Conservation (phyloP, 805 yeast species). For the Geotrichum ghanense region DNA sequence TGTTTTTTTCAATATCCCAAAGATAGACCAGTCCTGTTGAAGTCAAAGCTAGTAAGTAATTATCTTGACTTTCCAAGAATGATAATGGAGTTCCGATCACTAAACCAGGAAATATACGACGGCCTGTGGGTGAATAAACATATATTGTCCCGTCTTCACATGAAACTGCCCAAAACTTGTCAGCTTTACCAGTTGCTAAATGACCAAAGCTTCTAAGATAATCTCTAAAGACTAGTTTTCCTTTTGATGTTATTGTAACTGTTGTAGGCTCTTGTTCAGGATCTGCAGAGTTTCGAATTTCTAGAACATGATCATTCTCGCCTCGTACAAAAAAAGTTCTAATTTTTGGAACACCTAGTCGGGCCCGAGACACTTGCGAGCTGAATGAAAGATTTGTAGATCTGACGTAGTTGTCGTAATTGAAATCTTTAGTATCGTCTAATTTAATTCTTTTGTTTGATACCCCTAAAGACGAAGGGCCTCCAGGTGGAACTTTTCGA, state of each 20-base stretch:
- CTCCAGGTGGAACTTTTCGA: not conserved
- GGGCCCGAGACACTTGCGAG: slow-evolving; percentile 64
- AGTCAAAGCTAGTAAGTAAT: slow-evolving; percentile 68
- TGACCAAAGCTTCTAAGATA: slow-evolving; percentile 71
- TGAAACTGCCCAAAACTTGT: slow-evolving; percentile 68
- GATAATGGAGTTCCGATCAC: slow-evolving; percentile 80
- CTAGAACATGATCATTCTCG: slow-evolving; percentile 29
- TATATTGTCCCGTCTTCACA: slow-evolving; percentile 76
- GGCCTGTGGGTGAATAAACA: slow-evolving; percentile 65
- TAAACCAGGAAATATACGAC: slow-evolving; percentile 66
- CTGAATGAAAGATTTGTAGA: slow-evolving; percentile 72
- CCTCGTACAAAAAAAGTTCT: slow-evolving; percentile 38
- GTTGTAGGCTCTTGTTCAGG: slow-evolving; percentile 77
- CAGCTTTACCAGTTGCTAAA: slow-evolving; percentile 43
- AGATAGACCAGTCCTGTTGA: slow-evolving; percentile 70
- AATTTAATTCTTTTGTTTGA: not conserved
- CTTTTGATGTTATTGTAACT: slow-evolving; percentile 42
- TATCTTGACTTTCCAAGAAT: slow-evolving; percentile 65
- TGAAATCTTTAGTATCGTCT: not conserved
- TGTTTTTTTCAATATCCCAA: slow-evolving; percentile 55
- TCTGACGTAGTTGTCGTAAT: slow-evolving; percentile 55
- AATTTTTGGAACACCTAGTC: slow-evolving; percentile 76
- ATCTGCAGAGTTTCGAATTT: slow-evolving; percentile 74
- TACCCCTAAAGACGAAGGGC: too few relatives aligned
- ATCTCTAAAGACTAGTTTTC: slow-evolving; percentile 68